Base-by-base conservation (phyloP, 345 rosid species). In the Salix dunnii region DNA sequence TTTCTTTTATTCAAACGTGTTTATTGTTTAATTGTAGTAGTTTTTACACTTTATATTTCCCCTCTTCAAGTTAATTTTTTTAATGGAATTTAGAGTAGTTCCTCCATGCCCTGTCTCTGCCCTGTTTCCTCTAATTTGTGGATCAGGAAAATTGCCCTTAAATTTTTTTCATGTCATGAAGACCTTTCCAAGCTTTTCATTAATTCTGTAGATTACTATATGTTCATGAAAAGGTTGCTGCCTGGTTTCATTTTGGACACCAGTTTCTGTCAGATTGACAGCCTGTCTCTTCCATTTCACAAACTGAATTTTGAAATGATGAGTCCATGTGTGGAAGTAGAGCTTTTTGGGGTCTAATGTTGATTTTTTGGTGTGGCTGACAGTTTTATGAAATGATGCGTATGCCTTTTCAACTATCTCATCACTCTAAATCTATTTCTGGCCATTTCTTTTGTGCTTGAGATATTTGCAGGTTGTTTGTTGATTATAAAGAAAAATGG, bases 401-500 rank as follows among this genome's bases (percentile, higher is more conserved):
- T 2, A 7, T 1, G 48, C 28, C 11, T 58, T 4, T 23, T 23
- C 63, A 58, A 23, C 63, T n/a, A 58, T 58, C 23, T 14, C 63
- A 58, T 10, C 28, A 58, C 63, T 12, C 28, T 58, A 58, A 58
- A n/a, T 58, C 13, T 58, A 9, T 58, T 58, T 10, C 28, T 25
- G 27, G 28, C 23, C 63, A 11, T 35, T 66, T 51, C 36, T 7
- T 48, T 13, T n/a, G 40, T 72, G 31, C 38, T 69, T 71, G 61
- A 62, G 36, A 64, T 58, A 17, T 66, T 75, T 64, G 71, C 77
- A 77, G 77, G 79, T 67, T 28, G 21, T 35, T 36, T 25, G 30
- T 68, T 68, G 27, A 14, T 9, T 30, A 36, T 5, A 65, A 31
- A 67, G 18, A 63, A 72, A 21, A 67, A 91, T 91, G 96, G 91